A percentile compares a stretch with the other conserved stretches of the same genome.
phyloP scores from a whole-genome alignment of 2,329 filamentous ascomycete genomes.

The Fusarium goolgardi region DNA sequence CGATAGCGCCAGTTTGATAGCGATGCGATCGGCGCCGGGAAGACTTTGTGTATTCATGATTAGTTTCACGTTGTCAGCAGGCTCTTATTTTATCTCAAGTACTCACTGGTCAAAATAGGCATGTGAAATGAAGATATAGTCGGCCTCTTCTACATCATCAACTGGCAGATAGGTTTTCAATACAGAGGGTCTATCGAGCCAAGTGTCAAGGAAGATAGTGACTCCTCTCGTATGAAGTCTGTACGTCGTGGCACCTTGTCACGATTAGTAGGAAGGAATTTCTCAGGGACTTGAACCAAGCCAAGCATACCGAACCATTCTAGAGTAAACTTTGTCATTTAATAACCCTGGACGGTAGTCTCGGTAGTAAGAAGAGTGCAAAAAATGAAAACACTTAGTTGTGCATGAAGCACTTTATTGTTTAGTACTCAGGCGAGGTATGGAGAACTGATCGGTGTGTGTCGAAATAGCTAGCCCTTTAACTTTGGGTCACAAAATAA shows the following conservation, averaged over 20 bases:
- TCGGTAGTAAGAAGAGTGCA: background rate
- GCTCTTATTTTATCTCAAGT: fast-evolving
- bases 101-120: slow-evolving; percentile 10
- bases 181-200: background rate
- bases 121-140: slow-evolving; percentile 2
- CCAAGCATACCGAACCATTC: slow-evolving; percentile 7
- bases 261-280: fast-evolving
- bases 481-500: no score
- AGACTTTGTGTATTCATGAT: background rate
- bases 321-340: background rate
- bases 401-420: fast-evolving
- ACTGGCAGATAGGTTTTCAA: background rate
- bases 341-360: fast-evolving
- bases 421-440: background rate
- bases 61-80: background rate
- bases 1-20: slow-evolving; percentile 3
- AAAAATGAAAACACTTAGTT: fast-evolving
- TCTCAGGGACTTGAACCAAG: fast-evolving
- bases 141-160: background rate
- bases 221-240: background rate
- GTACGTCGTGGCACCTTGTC: background rate
- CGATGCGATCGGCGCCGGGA: slow-evolving; percentile 6
- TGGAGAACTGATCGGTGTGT: no score
- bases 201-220: background rate
- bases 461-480: no score